Evolutionary conservation across 495 filamentous ascomycete species (phyloP).

Genomic region (Xylaria scruposa): DNA sequence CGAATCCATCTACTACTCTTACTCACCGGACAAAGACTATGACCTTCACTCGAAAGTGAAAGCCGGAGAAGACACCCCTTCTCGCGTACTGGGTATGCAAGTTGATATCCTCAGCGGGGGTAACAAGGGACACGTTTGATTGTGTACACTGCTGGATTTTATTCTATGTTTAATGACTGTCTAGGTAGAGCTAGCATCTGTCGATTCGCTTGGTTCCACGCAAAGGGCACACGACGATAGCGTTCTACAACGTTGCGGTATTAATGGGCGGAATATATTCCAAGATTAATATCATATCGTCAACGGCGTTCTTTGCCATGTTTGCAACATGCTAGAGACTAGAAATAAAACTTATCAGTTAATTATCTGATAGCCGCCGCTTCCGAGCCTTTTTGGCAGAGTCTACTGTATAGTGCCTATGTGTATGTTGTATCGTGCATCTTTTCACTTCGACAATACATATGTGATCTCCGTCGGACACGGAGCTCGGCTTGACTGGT

Average conservation of each 20-base stretch:
- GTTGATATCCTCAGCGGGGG: background rate
- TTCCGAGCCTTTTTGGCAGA: background rate
- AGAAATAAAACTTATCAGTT: too few species aligned
- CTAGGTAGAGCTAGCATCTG: background rate
- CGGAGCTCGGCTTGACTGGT: background rate
- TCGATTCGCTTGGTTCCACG: background rate
- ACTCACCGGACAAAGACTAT: background rate
- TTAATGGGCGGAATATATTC: background rate
- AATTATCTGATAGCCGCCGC: background rate
- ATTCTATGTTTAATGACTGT: background rate
- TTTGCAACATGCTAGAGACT: background rate
- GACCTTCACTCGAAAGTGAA: too few species aligned
- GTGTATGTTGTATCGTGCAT: background rate
- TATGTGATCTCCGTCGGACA: background rate
- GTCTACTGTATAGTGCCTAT: background rate
- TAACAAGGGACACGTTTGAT: background rate
- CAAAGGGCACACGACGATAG: background rate
- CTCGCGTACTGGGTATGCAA: too few species aligned
- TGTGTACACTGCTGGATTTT: background rate
- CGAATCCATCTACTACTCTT: background rate
- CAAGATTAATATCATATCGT: background rate
- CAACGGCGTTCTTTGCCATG: background rate
- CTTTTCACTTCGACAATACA: background rate
- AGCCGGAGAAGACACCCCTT: too few species aligned
- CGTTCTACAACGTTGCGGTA: background rate